Base-by-base conservation (phyloP, 31 red algal genomes). In the Endocladia muricata region DNA sequence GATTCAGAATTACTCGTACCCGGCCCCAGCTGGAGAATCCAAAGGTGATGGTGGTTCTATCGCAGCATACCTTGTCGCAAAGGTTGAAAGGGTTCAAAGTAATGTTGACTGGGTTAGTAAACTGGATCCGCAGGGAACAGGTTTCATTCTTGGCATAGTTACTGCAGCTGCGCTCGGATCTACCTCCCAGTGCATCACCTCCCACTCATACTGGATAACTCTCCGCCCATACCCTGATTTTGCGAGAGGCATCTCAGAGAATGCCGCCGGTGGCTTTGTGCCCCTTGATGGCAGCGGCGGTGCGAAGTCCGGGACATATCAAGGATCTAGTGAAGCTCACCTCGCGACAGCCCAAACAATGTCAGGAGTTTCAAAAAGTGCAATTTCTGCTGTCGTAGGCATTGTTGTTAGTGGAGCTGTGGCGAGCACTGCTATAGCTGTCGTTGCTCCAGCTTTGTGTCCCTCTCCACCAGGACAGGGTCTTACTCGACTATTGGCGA, bases 1-100 rank as follows among this genome's bases (percentile, higher is more conserved):
- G 88, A 41, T 84, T 68, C 88, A 92, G 60, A 92, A 92, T 60
- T 26, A 80, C 22, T 92, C 88, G 1, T 92, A 92, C 42, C 88
- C 88, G 5, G 43, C 44, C 17, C 88, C 88, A 51, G 33, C 68
- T 37, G 88, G 88, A 6, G 71, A 77, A 54, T 68, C 79, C 44
- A 48, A 59, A 11, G 26, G 44, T 9, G 68, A 48, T 44, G 47
- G 32, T 35, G 60, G 74, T 17, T 36, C 70, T 22, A 26, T 92
- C 55, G 65, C 73, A 4, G 88, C 71, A 1, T 92, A 92, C 41
- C 80, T 92, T 43, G 68, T 83, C 2, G 88, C 51, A 11, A 69
- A 84, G 56, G 73, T 84, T 30, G 67, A 79, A 42, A 31, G 63
- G 2, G 54, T 71, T 39, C 26, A 57, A 40, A 92, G 71, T 40